Conservation (phyloP, 2,329 filamentous ascomycete species). For the Fonsecaea nubica region DNA sequence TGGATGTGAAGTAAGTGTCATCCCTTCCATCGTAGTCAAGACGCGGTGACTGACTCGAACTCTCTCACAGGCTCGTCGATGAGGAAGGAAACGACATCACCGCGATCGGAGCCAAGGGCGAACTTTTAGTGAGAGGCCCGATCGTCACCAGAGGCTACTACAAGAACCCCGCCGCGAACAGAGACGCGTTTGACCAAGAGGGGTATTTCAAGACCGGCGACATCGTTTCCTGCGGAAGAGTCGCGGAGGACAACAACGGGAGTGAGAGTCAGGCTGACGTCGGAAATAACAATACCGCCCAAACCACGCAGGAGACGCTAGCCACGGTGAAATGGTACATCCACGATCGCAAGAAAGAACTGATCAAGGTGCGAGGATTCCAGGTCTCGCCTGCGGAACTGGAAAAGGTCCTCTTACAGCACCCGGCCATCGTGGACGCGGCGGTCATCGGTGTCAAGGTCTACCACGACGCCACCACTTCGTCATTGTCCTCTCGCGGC, state of each 20-base stretch:
- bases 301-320: not conserved
- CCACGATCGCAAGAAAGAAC: slow-evolving; percentile 72
- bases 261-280: not conserved
- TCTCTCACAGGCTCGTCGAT: slow-evolving; percentile 64
- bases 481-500: slow-evolving; percentile 73
- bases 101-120: slow-evolving; percentile 53
- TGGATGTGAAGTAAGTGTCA: slow-evolving; percentile 21
- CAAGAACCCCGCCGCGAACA: slow-evolving; percentile 45
- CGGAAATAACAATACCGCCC: not conserved
- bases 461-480: slow-evolving; percentile 68
- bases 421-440: slow-evolving; percentile 53
- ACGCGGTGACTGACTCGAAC: slow-evolving; percentile 57
- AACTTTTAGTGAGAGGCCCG: slow-evolving; percentile 52
- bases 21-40: not conserved
- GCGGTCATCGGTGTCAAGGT: slow-evolving; percentile 65
- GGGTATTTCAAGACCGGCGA: slow-evolving; percentile 65
- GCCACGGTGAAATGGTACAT: slow-evolving; percentile 62
- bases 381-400: slow-evolving; percentile 57
- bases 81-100: slow-evolving; percentile 62
- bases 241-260: slow-evolving; percentile 30
- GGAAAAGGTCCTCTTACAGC: slow-evolving; percentile 52
- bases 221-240: slow-evolving; percentile 57
- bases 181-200: slow-evolving; percentile 48
- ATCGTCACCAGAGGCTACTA: slow-evolving; percentile 49
- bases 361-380: slow-evolving; percentile 45